These are phyloP conservation scores for Pseudogymnoascus sp. DNA, from an alignment of 2,329 filamentous ascomycete genomes.

Conservation along the genomic window DNA sequence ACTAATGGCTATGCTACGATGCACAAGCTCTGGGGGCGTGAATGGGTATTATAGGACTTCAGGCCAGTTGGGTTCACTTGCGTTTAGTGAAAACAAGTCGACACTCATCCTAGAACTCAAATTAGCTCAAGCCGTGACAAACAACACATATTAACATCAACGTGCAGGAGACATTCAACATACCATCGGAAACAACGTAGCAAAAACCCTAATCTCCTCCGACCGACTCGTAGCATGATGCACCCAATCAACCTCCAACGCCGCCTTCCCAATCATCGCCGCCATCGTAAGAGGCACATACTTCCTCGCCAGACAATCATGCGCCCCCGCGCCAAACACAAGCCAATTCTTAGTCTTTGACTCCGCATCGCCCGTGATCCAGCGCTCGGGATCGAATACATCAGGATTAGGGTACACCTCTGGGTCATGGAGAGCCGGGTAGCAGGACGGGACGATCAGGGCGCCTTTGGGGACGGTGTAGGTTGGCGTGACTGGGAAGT, in stretches of 20 bases:
- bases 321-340: constrained; percentile 43
- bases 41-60: not conserved
- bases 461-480: constrained; percentile 44
- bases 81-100: not conserved
- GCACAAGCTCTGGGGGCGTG: not conserved
- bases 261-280: constrained; percentile 45
- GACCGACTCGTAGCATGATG: constrained; percentile 41
- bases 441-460: constrained; percentile 44
- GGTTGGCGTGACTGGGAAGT: constrained; percentile 38
- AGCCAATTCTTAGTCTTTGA: constrained; percentile 46
- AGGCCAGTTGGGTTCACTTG: not conserved
- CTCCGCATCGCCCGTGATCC: constrained; percentile 44
- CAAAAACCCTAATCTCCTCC: constrained; percentile 35
- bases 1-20: not conserved
- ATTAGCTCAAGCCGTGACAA: not conserved
- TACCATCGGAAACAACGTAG: not conserved
- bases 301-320: constrained; percentile 41
- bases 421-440: constrained; percentile 43
- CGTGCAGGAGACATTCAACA: not conserved
- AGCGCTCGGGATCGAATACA: constrained; percentile 42
- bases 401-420: constrained; percentile 40
- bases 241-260: constrained; percentile 42
- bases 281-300: constrained; percentile 45
- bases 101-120: not conserved
- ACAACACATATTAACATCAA: not conserved